Percentiles rank a stretch among this genome's conserved stretches.
These are phyloP conservation scores for Phalaenopsis hybrid DNA, from an alignment of 116 monocot species.

Conservation along the genomic window DNA sequence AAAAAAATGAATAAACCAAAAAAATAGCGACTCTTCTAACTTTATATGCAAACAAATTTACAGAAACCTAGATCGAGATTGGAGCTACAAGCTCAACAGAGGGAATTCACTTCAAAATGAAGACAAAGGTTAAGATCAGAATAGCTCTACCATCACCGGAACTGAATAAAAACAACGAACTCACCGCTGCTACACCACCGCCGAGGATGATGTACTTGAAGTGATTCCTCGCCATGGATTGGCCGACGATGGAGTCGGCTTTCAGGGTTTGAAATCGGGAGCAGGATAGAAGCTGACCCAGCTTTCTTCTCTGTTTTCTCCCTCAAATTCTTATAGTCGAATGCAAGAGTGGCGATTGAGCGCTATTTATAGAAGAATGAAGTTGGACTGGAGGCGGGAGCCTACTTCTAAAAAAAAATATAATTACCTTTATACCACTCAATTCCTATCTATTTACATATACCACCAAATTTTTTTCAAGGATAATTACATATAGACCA, in stretches of 20 bases:
- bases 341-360: background rate
- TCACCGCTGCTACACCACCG: constrained; percentile 32
- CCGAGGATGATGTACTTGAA: constrained; percentile 41
- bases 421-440: too few species aligned
- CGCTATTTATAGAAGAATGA: background rate
- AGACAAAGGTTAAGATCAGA: background rate
- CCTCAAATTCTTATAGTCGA: background rate
- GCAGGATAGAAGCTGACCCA: background rate
- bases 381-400: background rate
- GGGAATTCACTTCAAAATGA: background rate
- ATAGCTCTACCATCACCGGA: background rate
- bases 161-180: background rate
- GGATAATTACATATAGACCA: too few species aligned
- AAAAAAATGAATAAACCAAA: background rate
- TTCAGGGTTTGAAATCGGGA: background rate
- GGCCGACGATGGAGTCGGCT: background rate
- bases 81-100: too few species aligned
- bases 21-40: too few species aligned
- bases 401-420: too few species aligned
- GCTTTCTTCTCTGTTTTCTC: background rate
- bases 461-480: too few species aligned
- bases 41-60: background rate
- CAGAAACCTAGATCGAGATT: too few species aligned
- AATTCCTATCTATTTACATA: too few species aligned
- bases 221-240: constrained; percentile 13